These are phyloP conservation scores for Letharia columbiana DNA, from an alignment of 495 filamentous ascomycete species.

Conservation along the genomic window DNA sequence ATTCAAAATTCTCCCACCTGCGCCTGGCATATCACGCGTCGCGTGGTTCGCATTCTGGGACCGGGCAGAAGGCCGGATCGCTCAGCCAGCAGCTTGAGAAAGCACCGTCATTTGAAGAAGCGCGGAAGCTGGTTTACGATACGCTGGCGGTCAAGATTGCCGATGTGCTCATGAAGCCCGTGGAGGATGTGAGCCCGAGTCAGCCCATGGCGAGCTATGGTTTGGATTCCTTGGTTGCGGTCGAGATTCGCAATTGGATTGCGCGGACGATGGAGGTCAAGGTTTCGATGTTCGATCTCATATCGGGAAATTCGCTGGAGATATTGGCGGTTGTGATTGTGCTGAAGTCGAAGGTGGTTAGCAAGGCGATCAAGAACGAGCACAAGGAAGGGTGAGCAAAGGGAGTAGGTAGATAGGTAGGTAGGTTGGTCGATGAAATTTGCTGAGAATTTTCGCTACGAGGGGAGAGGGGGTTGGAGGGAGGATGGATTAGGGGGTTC, in stretches of 20 bases:
- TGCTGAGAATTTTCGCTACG: too few species aligned
- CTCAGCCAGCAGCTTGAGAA: neutral
- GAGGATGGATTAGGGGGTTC: too few species aligned
- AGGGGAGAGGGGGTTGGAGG: too few species aligned
- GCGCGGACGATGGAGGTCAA: conserved; percentile 27
- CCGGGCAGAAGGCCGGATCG: too few species aligned
- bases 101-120: conserved; percentile 33
- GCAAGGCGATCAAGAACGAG: neutral
- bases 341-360: neutral
- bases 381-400: neutral
- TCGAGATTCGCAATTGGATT: conserved; percentile 36
- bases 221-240: conserved; percentile 34
- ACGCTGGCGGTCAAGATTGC: conserved; percentile 11
- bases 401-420: neutral
- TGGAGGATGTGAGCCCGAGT: conserved; percentile 29
- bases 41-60: neutral
- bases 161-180: conserved; percentile 14
- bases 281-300: conserved; percentile 34
- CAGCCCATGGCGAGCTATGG: conserved; percentile 27
- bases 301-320: neutral
- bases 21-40: neutral
- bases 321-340: neutral
- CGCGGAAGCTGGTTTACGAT: neutral
- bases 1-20: neutral
- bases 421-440: too few species aligned